A percentile compares a stretch with the other conserved stretches of the same genome.
Evolutionary conservation across 495 filamentous ascomycete genomes (phyloP).

Genomic region (Daldinia bambusicola): DNA sequence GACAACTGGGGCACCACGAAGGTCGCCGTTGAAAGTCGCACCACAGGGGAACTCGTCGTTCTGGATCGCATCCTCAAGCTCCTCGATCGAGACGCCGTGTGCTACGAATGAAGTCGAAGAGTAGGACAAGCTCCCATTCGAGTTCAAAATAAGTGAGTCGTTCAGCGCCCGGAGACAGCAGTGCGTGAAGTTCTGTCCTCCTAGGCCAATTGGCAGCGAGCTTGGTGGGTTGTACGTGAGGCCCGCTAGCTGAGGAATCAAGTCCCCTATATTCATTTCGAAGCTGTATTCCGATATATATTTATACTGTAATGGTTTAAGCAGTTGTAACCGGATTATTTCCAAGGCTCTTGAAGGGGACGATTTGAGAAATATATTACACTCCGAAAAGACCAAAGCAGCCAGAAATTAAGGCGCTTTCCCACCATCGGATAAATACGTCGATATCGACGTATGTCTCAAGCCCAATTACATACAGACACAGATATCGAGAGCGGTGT

Average conservation of each 20-base stretch:
- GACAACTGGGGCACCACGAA: slow-evolving; percentile 46
- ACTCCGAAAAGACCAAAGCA: neutral
- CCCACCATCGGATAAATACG: neutral
- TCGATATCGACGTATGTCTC: neutral
- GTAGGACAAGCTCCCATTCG: slow-evolving; percentile 42
- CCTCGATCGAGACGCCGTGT: slow-evolving; percentile 25
- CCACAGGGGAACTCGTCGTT: slow-evolving; percentile 52
- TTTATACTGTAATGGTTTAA: neutral
- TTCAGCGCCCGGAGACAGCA: slow-evolving; percentile 46
- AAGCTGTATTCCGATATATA: neutral
- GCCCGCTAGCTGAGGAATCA: slow-evolving; percentile 46
- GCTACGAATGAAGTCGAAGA: slow-evolving; percentile 39
- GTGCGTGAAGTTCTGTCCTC: slow-evolving; percentile 47
- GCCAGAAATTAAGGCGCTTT: neutral
- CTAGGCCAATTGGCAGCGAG: slow-evolving; percentile 25
- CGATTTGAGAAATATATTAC: neutral
- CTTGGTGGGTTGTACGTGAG: slow-evolving; percentile 25
- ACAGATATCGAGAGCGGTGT: slow-evolving; percentile 11
- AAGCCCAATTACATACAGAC: neutral
- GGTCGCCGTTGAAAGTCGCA: slow-evolving; percentile 47
- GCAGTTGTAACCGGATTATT: neutral
- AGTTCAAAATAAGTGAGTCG: slow-evolving; percentile 27
- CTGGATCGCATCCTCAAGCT: slow-evolving; percentile 22
- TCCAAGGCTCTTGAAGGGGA: neutral
- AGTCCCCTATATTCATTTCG: slow-evolving; percentile 31